Conservation (phyloP, 2,329 filamentous ascomycete species). For the Clarireedia monteithiana region DNA sequence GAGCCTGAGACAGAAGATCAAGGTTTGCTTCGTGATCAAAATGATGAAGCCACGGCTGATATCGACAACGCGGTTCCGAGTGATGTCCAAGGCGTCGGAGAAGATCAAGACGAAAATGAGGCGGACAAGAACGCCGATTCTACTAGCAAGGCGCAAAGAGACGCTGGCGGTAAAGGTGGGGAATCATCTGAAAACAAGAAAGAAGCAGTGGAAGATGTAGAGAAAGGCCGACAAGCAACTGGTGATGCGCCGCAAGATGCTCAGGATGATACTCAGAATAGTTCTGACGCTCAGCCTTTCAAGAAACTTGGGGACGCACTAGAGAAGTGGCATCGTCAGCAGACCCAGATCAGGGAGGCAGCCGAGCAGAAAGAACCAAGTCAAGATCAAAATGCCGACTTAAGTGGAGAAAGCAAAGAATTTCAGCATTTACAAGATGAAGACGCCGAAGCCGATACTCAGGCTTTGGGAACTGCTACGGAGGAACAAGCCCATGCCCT, state of each 20-base stretch:
- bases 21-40: constrained; percentile 30
- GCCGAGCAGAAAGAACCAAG: constrained; percentile 40
- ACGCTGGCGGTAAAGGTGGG: constrained; percentile 59
- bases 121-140: constrained; percentile 55
- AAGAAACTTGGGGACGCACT: constrained; percentile 91
- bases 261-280: constrained; percentile 32
- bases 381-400: constrained; percentile 28
- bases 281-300: constrained; percentile 60
- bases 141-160: constrained; percentile 53
- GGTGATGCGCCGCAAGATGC: constrained; percentile 33
- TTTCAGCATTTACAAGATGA: constrained; percentile 92
- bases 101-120: constrained; percentile 56
- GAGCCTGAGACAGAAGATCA: constrained; percentile 44
- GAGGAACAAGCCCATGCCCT: constrained; percentile 82
- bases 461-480: constrained; percentile 81
- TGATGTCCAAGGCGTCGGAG: constrained; percentile 55
- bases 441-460: constrained; percentile 72
- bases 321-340: constrained; percentile 86
- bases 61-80: constrained; percentile 56
- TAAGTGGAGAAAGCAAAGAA: constrained; percentile 69
- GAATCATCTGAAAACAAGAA: constrained; percentile 56
- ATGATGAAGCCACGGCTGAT: constrained; percentile 44
- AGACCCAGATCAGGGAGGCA: constrained; percentile 64
- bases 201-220: constrained; percentile 55
- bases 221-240: constrained; percentile 37